Percentiles rank a stretch among this genome's conserved stretches.
Evolutionary conservation across 2,329 filamentous ascomycete genomes (phyloP).

Genomic region (Hypoxylon sp.): DNA sequence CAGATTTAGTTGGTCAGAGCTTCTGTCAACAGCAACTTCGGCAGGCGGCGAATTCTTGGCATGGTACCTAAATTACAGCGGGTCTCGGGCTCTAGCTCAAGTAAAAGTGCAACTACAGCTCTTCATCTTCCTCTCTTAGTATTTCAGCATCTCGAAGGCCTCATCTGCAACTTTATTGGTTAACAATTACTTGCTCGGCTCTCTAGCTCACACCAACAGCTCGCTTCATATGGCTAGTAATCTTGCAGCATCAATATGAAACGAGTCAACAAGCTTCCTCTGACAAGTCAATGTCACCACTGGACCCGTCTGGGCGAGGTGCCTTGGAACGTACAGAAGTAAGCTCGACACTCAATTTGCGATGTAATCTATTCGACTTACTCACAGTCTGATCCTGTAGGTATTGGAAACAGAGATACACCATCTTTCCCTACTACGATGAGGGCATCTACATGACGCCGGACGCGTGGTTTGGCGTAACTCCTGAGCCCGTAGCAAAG

Average conservation of each 20-base stretch:
- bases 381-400: slow-evolving; percentile 53
- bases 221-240: slow-evolving; percentile 11
- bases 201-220: not conserved
- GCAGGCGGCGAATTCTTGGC: not conserved
- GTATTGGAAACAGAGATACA: slow-evolving; percentile 90
- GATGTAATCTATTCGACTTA: not conserved
- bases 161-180: not conserved
- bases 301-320: slow-evolving; percentile 76
- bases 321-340: slow-evolving; percentile 87
- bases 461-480: slow-evolving; percentile 96
- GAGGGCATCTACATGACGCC: slow-evolving; percentile 90
- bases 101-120: not conserved
- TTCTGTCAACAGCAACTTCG: no score
- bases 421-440: slow-evolving; percentile 87
- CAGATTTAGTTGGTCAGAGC: slow-evolving; percentile 21
- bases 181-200: not conserved
- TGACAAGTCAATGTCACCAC: slow-evolving; percentile 75
- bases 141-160: not conserved
- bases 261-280: slow-evolving; percentile 55
- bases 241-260: slow-evolving; percentile 45
- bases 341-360: slow-evolving; percentile 38
- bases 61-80: not conserved
- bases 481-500: slow-evolving; percentile 89
- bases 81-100: not conserved
- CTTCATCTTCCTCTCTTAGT: not conserved